Evolutionary conservation across 2,329 filamentous ascomycete genomes (phyloP), one percentile per base, ranked within the genome.

Genomic region (Aspergillus sp.): DNA sequence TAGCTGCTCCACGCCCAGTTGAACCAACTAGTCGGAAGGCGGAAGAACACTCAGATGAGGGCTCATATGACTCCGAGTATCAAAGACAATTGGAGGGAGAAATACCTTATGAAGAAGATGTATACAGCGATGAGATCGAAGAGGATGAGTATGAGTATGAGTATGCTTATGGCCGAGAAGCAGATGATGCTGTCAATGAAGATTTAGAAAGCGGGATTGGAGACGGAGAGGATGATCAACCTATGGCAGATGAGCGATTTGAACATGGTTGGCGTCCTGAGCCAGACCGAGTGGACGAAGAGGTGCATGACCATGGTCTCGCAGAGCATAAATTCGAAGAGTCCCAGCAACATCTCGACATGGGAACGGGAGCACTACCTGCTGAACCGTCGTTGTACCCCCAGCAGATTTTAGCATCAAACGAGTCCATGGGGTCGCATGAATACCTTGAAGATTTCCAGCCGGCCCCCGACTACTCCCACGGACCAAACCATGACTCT

Each of bases 401-500:
- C 17, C 14, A 46, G 6, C 41, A 50, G 5, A 43, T 33, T 43
- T 31, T 19, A 41, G 21, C 33, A 31, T 27, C 37, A 15, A 12
- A 56, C 17, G 48, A 51, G 17, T 17, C 40, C 11, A 11, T 37
- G n/a, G 21, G 3, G 23, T 27, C 31, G 14, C 27, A 50, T 31
- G 48, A 27, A 17, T 33, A 51, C 33, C 15, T 14, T 40, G 60
- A 55, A 24, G 55, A 56, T 39, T 44, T 46, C 5, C 53, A 57
- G 21, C 14, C 44, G 11, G 17, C 27, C 8, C 11, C 35, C 3
- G n/a, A 43, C 27, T 43, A 49, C 33, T 17, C 47, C 14, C 53
- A 60, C 41, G 62, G 59, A 6, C 45, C 48, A 52, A 53, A 60
- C n/a, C 50, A 61, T n/a, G 59, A 65, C n/a, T 64, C 60, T 40